Base-by-base conservation (phyloP, 495 filamentous ascomycete genomes). In the Hypoxylon fuscum region DNA sequence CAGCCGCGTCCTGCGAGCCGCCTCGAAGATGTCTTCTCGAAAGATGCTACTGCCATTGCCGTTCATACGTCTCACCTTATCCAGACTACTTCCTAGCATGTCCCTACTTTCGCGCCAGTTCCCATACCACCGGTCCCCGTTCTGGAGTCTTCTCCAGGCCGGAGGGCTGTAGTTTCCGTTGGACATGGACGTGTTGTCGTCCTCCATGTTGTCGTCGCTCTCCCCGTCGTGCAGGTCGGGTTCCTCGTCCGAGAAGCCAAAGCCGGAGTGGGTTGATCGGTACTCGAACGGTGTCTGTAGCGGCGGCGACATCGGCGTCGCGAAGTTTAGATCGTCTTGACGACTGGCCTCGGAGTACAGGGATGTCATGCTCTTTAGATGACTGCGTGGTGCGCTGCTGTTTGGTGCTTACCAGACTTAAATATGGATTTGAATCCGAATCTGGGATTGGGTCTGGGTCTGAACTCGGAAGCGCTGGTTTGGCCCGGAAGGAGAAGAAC, bases 211-310 rank as follows among this genome's bases (percentile, higher is more conserved):
- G 46, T 70, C 73, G 68, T 77, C 74, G 66, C 76, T 79, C 71
- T 71, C 76, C 58, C 85, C 83, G 25, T 84, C 86, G 38, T 85
- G 81, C 46, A 66, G 56, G 54, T 79, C 76, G 64, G 70, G 71
- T 46, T 85, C 85, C 67, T 55, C 64, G 49, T 65, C 73, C 62
- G 70, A 73, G 5, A 83, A 88, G 66, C 86, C 84, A 78, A 91
- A 92, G 38, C 88, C 90, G 42, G 89, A 92, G 76, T 90, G 89
- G 70, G 89, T 83, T 21, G 87, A 88, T 12, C 88, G 91, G 51
- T 90, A 76, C 35, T 79, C 80, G 66, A 87, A 85, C 66, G 82
- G 83, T 82, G 46, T 67, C 64, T 64, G 62, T 41, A 17, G 59
- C 34, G 54, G 60, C 46, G 71, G 67, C 56, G 75, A 60, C 73